phyloP scores from a whole-genome alignment of 768 basidiomycete genomes.

The Tylopilus plumbeoviolaceoides region DNA sequence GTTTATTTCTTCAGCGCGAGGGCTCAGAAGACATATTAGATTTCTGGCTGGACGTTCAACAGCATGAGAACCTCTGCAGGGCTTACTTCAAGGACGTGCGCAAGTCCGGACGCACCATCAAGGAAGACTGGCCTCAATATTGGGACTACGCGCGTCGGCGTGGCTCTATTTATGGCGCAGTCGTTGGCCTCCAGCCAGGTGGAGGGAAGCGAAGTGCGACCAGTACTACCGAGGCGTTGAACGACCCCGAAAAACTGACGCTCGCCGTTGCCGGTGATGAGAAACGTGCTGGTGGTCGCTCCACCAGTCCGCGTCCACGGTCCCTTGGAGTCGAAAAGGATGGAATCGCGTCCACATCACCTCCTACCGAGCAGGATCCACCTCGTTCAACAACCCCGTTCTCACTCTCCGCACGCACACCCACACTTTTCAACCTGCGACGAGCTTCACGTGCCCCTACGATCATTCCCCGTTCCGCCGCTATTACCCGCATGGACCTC shows the following conservation, averaged over 20 bases:
- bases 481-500: slow-evolving; percentile 87
- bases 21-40: slow-evolving; percentile 95
- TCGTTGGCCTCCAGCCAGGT: slow-evolving; percentile 68
- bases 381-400: slow-evolving; percentile 78
- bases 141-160: slow-evolving; percentile 90
- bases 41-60: slow-evolving; percentile 99
- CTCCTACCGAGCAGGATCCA: slow-evolving; percentile 42
- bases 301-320: slow-evolving; percentile 55
- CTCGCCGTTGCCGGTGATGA: slow-evolving; percentile 47
- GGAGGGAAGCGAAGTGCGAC: slow-evolving; percentile 73
- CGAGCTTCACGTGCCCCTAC: slow-evolving; percentile 89
- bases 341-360: slow-evolving; percentile 44
- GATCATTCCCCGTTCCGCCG: slow-evolving; percentile 85
- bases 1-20: slow-evolving; percentile 94
- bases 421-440: slow-evolving; percentile 69
- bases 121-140: slow-evolving; percentile 98
- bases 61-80: slow-evolving; percentile 97
- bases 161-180: slow-evolving; percentile 90
- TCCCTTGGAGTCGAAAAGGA: slow-evolving; percentile 34
- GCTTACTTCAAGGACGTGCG: slow-evolving; percentile 99
- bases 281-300: slow-evolving; percentile 47
- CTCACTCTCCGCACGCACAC: slow-evolving; percentile 69
- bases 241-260: slow-evolving; percentile 67
- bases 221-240: slow-evolving; percentile 70
- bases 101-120: slow-evolving; percentile 88